Conservation (phyloP, 345 rosid genomes). For the Syzygium oleosum region DNA sequence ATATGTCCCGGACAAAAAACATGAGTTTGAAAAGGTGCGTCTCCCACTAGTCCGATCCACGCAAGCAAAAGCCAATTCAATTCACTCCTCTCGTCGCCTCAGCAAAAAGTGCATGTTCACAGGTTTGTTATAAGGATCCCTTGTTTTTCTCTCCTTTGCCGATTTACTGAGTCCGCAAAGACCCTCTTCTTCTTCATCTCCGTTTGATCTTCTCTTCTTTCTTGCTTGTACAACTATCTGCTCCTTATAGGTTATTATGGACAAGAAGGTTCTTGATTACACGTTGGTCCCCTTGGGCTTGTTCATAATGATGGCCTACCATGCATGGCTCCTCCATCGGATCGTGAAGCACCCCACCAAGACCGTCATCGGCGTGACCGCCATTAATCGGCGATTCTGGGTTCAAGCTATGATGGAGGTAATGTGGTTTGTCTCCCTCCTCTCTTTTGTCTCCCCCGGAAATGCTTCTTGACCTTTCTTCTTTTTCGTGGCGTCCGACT, state of each 20-base stretch:
- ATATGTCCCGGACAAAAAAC: background rate
- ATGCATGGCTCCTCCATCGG: constrained; percentile 60
- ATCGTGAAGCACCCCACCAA: constrained; percentile 49
- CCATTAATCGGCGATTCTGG: constrained; percentile 82
- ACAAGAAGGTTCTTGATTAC: constrained; percentile 45
- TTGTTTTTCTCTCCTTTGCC: background rate
- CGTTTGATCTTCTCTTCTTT: background rate
- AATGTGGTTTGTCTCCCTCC: background rate
- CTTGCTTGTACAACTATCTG: background rate
- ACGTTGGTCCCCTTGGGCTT: constrained; percentile 53
- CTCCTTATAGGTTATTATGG: constrained; percentile 13
- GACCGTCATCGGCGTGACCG: constrained; percentile 65
- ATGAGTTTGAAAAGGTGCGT: background rate
- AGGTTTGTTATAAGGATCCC: background rate
- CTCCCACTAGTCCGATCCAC: background rate
- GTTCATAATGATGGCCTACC: constrained; percentile 42
- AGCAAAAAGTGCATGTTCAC: background rate
- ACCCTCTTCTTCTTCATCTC: background rate
- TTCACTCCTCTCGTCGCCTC: background rate
- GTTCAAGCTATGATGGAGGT: constrained; percentile 95
- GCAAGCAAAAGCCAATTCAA: background rate
- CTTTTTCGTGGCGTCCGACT: constrained; percentile 57
- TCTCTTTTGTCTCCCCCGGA: background rate
- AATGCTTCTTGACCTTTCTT: constrained; percentile 67
- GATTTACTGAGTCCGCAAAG: background rate